Percentiles rank a stretch among this genome's conserved stretches.
Conservation (phyloP, 2,329 filamentous ascomycete species). For the Neofusicoccum umdonicola region DNA sequence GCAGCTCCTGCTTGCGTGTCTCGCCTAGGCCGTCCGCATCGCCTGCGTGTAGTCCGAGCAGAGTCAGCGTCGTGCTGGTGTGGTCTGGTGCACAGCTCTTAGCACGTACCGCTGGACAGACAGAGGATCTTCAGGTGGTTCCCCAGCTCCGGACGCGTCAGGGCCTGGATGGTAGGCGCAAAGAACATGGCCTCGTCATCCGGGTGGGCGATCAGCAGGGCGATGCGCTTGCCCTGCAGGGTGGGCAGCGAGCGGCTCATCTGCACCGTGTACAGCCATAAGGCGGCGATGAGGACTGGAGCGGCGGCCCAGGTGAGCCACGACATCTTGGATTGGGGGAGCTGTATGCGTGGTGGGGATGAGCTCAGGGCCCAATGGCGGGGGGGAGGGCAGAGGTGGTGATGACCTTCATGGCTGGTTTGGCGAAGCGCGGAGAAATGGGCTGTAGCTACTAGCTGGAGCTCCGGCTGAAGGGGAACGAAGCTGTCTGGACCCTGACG, state of each 20-base stretch:
- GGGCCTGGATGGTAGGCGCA: conserved; percentile 78
- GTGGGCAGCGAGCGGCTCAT: conserved; percentile 57
- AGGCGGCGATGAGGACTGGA: conserved; percentile 41
- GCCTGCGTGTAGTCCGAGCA: conserved; percentile 47
- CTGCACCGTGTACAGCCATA: conserved; percentile 50
- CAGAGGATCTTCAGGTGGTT: conserved; percentile 96
- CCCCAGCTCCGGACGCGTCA: conserved; percentile 73
- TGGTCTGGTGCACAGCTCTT: background rate
- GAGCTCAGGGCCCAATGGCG: conserved; percentile 6
- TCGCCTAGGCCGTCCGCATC: conserved; percentile 85
- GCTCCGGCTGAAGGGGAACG: conserved; percentile 2
- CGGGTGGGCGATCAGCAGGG: conserved; percentile 91
- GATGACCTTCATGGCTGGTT: background rate
- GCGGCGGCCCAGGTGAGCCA: conserved; percentile 40
- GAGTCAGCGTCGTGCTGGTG: background rate
- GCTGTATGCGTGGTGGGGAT: background rate
- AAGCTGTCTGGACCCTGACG: conserved; percentile 14
- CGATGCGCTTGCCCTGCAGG: conserved; percentile 79
- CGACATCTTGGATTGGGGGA: conserved; percentile 33
- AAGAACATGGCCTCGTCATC: conserved; percentile 99
- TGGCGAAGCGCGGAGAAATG: conserved; percentile 1
- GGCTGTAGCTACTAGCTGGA: background rate
- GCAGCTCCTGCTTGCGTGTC: conserved; percentile 77
- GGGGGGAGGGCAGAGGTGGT: background rate
- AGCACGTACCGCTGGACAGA: conserved; percentile 69